Evolutionary conservation across 78 protist species (phyloP).

Genomic region (Guillardia theta): DNA sequence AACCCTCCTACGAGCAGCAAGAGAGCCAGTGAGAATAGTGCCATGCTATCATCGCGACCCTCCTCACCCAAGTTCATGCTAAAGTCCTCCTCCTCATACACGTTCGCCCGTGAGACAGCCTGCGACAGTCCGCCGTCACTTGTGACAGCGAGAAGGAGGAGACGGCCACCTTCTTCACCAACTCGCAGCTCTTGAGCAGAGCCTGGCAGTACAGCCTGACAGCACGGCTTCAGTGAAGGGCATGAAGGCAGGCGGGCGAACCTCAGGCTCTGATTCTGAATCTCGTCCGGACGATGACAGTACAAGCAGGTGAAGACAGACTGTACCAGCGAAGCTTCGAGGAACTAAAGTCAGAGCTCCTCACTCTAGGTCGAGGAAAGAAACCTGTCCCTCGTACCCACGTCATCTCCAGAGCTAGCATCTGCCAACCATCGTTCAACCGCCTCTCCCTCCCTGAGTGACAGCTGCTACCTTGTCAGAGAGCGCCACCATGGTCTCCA

Average conservation of each 20-base stretch:
- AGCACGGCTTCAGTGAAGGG: neutral
- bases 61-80: conserved; percentile 20
- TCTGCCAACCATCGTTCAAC: neutral
- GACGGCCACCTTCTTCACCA: neutral
- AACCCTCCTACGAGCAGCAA: no score
- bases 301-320: conserved; percentile 5
- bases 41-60: no score
- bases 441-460: neutral
- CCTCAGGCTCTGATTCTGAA: neutral
- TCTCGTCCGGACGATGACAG: neutral
- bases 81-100: conserved; percentile 33
- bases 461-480: neutral
- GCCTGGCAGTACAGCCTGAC: neutral
- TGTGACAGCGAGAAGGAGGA: neutral
- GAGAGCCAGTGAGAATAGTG: no score
- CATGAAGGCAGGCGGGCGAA: neutral
- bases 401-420: neutral
- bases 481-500: neutral
- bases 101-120: neutral
- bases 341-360: no score
- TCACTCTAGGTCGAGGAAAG: no score
- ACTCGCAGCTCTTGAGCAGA: conserved; percentile 6
- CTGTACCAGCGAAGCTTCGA: neutral
- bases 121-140: neutral
- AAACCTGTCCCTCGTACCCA: neutral